These are phyloP conservation scores for Silene vulgaris DNA, from an alignment of 179 eudicot species.

Conservation along the genomic window DNA sequence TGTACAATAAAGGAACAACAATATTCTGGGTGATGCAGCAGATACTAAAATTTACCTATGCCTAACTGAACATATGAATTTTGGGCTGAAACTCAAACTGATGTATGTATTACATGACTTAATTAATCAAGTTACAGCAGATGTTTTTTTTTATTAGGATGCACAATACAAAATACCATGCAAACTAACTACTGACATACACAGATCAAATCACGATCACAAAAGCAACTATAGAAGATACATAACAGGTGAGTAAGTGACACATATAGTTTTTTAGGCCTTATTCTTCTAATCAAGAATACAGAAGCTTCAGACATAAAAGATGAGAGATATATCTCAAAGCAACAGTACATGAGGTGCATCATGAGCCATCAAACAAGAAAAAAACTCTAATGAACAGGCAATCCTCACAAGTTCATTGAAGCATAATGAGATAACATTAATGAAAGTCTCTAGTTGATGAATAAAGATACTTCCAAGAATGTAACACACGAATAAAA, in stretches of 20 bases:
- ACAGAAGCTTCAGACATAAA: neutral
- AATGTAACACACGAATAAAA: too few species aligned
- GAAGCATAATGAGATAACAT: neutral
- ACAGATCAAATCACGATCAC: neutral
- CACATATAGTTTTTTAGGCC: neutral
- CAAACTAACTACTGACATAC: constrained; percentile 5
- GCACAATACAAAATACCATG: neutral
- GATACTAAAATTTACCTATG: neutral
- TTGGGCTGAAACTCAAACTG: constrained; percentile 3
- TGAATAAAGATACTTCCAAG: too few species aligned
- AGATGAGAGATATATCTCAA: neutral
- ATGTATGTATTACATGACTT: neutral
- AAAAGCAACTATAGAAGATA: neutral
- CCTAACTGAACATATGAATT: neutral
- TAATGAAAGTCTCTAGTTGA: neutral
- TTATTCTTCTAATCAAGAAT: neutral
- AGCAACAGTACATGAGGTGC: neutral
- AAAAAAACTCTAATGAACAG: neutral
- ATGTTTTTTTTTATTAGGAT: constrained; percentile 1
- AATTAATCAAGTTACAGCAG: neutral
- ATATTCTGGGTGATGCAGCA: neutral
- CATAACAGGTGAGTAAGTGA: neutral
- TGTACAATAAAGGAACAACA: neutral
- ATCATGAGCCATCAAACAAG: neutral
- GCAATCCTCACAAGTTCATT: neutral